Conservation (phyloP, 2,329 filamentous ascomycete species). For the Fusarium tupiense region DNA sequence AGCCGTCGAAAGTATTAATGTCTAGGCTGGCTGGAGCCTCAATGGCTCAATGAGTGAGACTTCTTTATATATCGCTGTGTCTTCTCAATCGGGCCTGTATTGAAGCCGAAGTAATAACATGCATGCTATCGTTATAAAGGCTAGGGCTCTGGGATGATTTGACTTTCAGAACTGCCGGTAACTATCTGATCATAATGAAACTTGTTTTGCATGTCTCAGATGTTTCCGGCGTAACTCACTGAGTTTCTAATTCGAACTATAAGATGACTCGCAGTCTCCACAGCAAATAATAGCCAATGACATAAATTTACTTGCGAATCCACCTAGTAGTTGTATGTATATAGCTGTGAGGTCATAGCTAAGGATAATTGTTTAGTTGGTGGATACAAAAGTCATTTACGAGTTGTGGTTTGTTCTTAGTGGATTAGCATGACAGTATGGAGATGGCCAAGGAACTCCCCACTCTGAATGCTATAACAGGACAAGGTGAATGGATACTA, state of each 20-base stretch:
- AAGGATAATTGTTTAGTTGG: conserved; percentile 1
- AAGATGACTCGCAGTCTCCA: background rate
- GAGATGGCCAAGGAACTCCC: conserved; percentile 8
- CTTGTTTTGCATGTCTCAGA: background rate
- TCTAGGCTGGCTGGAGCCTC: background rate
- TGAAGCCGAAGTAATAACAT: background rate
- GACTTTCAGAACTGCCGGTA: background rate
- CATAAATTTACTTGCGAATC: background rate
- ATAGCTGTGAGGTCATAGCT: background rate
- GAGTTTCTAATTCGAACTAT: background rate
- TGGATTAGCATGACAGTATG: conserved; percentile 11
- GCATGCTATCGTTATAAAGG: background rate
- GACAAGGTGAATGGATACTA: conserved; percentile 4
- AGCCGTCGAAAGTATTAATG: background rate
- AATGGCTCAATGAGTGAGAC: background rate
- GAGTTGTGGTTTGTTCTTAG: background rate
- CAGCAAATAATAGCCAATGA: background rate
- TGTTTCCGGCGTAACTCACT: background rate
- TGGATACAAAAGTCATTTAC: conserved; percentile 24
- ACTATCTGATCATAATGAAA: background rate
- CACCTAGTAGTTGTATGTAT: too few species aligned
- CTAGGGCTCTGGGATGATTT: background rate
- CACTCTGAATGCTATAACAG: conserved; percentile 10
- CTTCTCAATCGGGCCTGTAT: background rate
- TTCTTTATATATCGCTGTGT: background rate